Conservation (phyloP, 2,329 filamentous ascomycete genomes). For the Diplodia seriata region DNA sequence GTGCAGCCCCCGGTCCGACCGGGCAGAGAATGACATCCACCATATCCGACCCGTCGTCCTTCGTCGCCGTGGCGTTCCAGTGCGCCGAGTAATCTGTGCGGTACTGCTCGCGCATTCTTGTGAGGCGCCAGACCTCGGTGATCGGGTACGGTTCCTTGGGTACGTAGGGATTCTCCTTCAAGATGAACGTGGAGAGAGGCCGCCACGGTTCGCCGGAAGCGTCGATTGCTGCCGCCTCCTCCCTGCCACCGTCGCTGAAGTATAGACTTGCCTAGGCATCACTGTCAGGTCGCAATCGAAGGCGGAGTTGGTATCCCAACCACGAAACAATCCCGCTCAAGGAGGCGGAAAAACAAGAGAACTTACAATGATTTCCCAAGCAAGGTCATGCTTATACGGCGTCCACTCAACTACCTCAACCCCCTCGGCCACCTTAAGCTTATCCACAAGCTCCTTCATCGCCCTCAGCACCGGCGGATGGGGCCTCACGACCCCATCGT, state of each 20-base stretch:
- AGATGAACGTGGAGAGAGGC: slow-evolving; percentile 66
- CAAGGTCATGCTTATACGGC: slow-evolving; percentile 58
- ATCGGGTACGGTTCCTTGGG: slow-evolving; percentile 38
- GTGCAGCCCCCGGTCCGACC: slow-evolving; percentile 62
- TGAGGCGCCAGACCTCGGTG: slow-evolving; percentile 53
- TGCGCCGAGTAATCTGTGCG: slow-evolving; percentile 53
- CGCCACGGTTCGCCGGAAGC: slow-evolving; percentile 64
- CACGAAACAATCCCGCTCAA: neutral
- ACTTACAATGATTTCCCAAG: slow-evolving; percentile 53
- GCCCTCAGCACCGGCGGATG: slow-evolving; percentile 70
- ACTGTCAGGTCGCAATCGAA: neutral
- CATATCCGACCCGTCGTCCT: slow-evolving; percentile 38
- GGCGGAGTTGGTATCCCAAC: neutral
- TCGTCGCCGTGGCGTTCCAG: slow-evolving; percentile 53
- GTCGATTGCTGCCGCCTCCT: slow-evolving; percentile 59
- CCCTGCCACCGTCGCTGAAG: slow-evolving; percentile 66
- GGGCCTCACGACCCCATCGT: slow-evolving; percentile 69
- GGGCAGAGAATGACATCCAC: slow-evolving; percentile 71
- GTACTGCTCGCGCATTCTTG: slow-evolving; percentile 53
- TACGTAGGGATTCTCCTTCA: slow-evolving; percentile 61
- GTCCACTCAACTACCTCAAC: slow-evolving; percentile 62
- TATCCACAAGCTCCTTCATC: slow-evolving; percentile 55
- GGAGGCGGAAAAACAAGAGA: slow-evolving; percentile 36
- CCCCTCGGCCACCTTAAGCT: slow-evolving; percentile 54
- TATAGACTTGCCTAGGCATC: slow-evolving; percentile 48